Conservation (phyloP, 768 basidiomycete genomes). For the Psilocybe azurescens region DNA sequence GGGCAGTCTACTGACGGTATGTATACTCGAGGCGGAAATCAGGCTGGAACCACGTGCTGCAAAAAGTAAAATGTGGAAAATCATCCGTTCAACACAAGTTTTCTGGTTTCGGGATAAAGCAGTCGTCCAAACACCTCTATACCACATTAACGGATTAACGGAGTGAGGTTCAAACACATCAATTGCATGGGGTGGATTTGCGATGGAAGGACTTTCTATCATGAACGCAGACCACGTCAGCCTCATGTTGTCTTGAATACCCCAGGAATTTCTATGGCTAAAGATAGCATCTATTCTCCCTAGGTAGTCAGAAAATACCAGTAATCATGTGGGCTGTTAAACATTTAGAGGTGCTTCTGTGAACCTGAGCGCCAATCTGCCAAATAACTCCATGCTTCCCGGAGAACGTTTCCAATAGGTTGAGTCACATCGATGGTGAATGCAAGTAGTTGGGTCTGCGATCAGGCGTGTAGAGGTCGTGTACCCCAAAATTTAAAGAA, state of each 20-base stretch:
- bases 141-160: too few species aligned
- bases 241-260: background rate
- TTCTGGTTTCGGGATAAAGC: background rate
- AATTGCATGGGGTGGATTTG: background rate
- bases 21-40: background rate
- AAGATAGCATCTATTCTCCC: background rate
- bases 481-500: background rate
- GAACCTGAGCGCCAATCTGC: conserved; percentile 13
- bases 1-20: background rate
- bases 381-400: conserved; percentile 1
- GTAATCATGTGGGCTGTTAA: background rate
- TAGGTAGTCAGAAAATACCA: background rate
- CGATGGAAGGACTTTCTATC: background rate
- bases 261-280: background rate
- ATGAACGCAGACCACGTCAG: background rate
- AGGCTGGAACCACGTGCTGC: background rate
- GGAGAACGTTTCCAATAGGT: background rate
- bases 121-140: background rate
- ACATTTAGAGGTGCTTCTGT: background rate
- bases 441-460: background rate
- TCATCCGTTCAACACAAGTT: background rate
- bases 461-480: background rate
- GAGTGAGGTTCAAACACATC: too few species aligned
- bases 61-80: background rate
- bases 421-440: background rate